Evolutionary conservation across 306 rosid species (phyloP), one percentile per base, ranked within the genome.

Genomic region (Vachellia pachyceras): DNA sequence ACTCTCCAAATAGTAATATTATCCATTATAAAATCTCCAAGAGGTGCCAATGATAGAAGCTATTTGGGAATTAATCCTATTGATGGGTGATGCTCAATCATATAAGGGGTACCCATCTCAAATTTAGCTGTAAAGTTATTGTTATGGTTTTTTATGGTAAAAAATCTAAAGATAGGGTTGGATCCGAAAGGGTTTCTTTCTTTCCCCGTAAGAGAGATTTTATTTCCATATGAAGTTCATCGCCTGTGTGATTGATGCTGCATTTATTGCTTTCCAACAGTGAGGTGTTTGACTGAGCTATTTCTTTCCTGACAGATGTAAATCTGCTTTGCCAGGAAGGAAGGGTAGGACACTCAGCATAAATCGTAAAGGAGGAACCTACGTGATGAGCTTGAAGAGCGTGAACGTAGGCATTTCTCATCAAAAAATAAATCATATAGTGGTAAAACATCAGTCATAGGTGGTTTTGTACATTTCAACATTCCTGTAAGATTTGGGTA

Each of bases 331-430:
- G 20, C 17, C 83, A 95, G 99, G 86, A 95, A 79, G 80, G 98
- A 92, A 0, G 99, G 98, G 46, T 98, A 91, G 84, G 99, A 93
- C 75, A 95, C 99, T 23, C 75, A 84, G 3, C 98, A 93, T 3
- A 98, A 95, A 69, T 61, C 93, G 77, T 89, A 91, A 84, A 90
- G 90, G 87, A 93, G 97, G 84, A 90, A 90, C 89, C 94, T 93
- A 17, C 92, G 89, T 13, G 98, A 93, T 4, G 99, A 95, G 85
- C 83, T 95, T 44, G 99, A 93, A 79, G 98, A 95, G n/a, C 93
- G 96, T 71, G 99, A 95, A 69, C 76, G 93, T 78, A 93, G 95
- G 69, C 99, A 93, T 85, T 93, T 91, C 89, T 90, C 93, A 52
- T 91, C 96, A 7, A 95, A 95, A 89, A 90, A 89, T 63, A 91